Evolutionary conservation across 495 filamentous ascomycete genomes (phyloP), one percentile per base, ranked within the genome.

Genomic region (Penicillium arizonense): DNA sequence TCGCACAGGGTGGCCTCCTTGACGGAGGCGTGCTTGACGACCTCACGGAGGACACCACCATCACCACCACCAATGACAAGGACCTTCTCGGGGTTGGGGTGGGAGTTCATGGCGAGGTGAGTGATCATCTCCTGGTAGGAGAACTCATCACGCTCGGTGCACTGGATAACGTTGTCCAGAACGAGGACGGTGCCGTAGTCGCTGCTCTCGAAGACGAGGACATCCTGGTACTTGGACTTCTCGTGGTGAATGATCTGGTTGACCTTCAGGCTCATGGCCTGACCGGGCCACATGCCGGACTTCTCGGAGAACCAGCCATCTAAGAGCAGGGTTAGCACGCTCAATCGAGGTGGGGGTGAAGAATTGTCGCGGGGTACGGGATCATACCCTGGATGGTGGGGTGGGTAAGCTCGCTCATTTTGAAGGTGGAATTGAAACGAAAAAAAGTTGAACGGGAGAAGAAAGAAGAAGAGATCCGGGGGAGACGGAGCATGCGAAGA

Each of bases 71-170:
- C 94, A 62, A 97, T 97, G 72, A 99, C 94, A 34, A 99, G 85
- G 46, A 97, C 92, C 77, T 91, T 93, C 85, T 96, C 91, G 62
- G 94, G 94, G 78, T 94, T 83, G 58, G 93, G 95, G 82, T 97
- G 94, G 21, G 94, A 90, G 83, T 95, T 95, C 89, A 99, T 92
- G 74, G 90, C 94, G 47, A 97, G 82, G 76, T 99, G 91, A 52
- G 94, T 90, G 77, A 99, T 99, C 94, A 99, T 99, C 84, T 99
- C 95, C 78, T 99, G 95, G 84, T 97, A 97, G 53, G 90, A 87
- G 81, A 97, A 97, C 79, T 99, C 95, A 69, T 99, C 95, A 37
- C 91, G 83, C 84, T 97, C 94, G 50, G 94, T 97, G 80, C 86
- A 91, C 76, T 97, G 94, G 73, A 99, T 97, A 69, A 96, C 94